Evolutionary conservation across 305 asterid genomes (phyloP).

Genomic region (Fraxinus paxiana): DNA sequence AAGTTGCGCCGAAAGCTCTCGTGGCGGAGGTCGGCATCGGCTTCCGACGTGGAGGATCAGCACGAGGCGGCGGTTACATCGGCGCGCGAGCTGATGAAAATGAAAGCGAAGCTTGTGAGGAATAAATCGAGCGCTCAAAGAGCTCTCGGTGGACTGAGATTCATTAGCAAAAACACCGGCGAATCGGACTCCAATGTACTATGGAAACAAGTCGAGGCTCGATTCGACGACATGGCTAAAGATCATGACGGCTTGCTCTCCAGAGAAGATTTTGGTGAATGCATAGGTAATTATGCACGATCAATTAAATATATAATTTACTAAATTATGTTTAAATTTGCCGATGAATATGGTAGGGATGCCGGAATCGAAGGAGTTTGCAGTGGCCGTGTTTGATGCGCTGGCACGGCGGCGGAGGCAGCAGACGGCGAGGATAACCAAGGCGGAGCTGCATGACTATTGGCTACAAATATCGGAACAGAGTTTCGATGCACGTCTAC

Average conservation of each 20-base stretch:
- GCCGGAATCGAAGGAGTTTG: constrained; percentile 91
- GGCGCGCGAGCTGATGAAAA: constrained; percentile 52
- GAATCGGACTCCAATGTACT: constrained; percentile 42
- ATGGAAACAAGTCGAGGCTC: constrained; percentile 70
- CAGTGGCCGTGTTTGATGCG: constrained; percentile 78
- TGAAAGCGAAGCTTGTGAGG: constrained; percentile 66
- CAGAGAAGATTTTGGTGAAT: constrained; percentile 77
- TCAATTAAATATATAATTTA: not conserved
- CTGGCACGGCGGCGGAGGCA: constrained; percentile 68
- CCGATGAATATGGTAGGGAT: constrained; percentile 42
- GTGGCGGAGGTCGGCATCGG: constrained; percentile 33
- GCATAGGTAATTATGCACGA: constrained; percentile 54
- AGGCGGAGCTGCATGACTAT: constrained; percentile 75
- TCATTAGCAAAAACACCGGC: constrained; percentile 56
- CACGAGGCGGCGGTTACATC: constrained; percentile 29
- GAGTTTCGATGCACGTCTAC: constrained; percentile 89
- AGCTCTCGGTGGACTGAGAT: constrained; percentile 78
- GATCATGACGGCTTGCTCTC: constrained; percentile 73
- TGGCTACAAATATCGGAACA: constrained; percentile 85
- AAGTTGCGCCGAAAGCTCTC: not conserved
- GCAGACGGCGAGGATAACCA: constrained; percentile 51
- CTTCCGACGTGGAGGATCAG: constrained; percentile 38
- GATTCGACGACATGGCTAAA: constrained; percentile 52
- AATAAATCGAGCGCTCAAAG: constrained; percentile 73
- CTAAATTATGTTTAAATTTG: not conserved